Evolutionary conservation across 495 filamentous ascomycete genomes (phyloP).

Genomic region (Trichoderma gamsii): DNA sequence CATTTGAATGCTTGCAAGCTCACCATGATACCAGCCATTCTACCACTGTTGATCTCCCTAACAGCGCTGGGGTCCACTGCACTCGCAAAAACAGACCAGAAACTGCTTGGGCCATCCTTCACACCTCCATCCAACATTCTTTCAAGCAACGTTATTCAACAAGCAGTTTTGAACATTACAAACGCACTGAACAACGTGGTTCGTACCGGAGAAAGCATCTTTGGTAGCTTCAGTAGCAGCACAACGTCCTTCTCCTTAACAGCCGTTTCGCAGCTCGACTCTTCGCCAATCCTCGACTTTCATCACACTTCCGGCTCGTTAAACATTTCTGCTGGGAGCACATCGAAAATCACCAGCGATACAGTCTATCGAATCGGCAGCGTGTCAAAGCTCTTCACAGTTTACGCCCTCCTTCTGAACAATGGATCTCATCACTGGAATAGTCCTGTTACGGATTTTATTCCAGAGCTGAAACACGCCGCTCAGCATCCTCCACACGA

Average conservation of each 20-base stretch:
- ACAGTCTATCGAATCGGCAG: slow-evolving; percentile 11
- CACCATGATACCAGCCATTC: neutral
- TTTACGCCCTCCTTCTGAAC: neutral
- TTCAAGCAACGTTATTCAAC: neutral
- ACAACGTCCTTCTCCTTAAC: neutral
- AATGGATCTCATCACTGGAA: neutral
- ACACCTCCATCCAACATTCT: neutral
- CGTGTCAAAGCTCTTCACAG: slow-evolving; percentile 10
- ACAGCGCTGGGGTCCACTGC: neutral
- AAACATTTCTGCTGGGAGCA: neutral
- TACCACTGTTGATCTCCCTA: neutral
- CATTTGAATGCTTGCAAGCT: neutral
- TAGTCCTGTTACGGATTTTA: neutral
- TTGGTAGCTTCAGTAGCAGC: neutral
- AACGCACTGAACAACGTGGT: neutral
- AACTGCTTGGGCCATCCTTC: neutral
- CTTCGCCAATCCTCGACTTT: neutral
- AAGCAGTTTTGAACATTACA: neutral
- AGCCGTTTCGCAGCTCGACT: neutral
- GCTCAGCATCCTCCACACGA: neutral
- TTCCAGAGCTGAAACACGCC: neutral
- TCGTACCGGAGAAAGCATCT: neutral
- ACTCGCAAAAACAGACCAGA: neutral
- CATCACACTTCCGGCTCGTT: neutral
- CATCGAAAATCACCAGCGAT: neutral